Base-by-base conservation (phyloP, 306 rosid species). In the Cicer pinnatifidum region DNA sequence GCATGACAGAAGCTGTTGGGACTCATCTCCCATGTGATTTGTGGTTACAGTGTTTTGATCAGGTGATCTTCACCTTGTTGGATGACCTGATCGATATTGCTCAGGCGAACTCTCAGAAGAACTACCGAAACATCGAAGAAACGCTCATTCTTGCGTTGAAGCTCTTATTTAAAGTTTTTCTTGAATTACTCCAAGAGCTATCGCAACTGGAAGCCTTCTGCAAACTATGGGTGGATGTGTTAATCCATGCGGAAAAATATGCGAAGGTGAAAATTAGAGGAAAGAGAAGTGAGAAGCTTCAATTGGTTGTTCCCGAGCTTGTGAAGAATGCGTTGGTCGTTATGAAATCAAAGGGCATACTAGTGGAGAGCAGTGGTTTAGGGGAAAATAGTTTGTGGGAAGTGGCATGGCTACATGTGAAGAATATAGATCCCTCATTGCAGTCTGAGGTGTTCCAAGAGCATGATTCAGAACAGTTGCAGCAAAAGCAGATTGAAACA, bases 361-460 rank as follows among this genome's bases (percentile, higher is more conserved):
- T 94, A 62, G 84, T 69, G 37, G 91, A 88, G 44, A 94, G 87
- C 79, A 86, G 89, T 72, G 95, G 95, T 33, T 61, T 87, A 64
- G 98, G 95, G 8, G 98, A 92, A 46, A 94, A 88, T 78, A 89
- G 96, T 84, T 79, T 94, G 75, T 94, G 99, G 99, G 95, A 94
- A 81, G 72, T 91, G 78, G 91, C 99, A 67, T 94, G 96, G 97
- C 80, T 91, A 45, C 95, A 94, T 68, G 92, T 88, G 61, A 94
- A 91, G 78, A 89, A 84, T 77, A 88, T 94, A 72, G 82, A 89
- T 15, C 89, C 92, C 0, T 86, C 91, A 11, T 84, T 91, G 89
- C 95, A 94, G 73, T 80, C 90, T 7, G 97, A 94, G 73, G 91
- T 94, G 28, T 91, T 89, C 81, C 92, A 96, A 0, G 90, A 88